Conservation (phyloP, 768 basidiomycete species). For the Fistulinella prunicolor region DNA sequence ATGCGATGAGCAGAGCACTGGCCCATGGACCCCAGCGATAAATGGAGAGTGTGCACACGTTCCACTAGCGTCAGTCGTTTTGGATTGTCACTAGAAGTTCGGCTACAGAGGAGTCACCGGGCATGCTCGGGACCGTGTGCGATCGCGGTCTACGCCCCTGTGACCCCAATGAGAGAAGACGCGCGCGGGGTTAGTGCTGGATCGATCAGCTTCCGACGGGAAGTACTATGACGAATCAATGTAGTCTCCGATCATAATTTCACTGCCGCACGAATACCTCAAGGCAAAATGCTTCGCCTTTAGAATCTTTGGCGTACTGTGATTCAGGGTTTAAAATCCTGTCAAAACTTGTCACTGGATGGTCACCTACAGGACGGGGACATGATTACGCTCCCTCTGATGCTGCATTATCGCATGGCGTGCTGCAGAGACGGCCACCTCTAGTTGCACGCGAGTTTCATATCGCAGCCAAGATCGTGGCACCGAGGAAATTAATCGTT, state of each 20-base stretch:
- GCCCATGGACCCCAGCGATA: slow-evolving; percentile 17
- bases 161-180: slow-evolving; percentile 8
- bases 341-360: slow-evolving; percentile 12
- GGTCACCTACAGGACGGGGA: background rate
- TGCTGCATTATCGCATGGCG: slow-evolving; percentile 9
- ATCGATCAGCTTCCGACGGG: slow-evolving; percentile 26
- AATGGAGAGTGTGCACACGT: slow-evolving; percentile 31
- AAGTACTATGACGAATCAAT: slow-evolving; percentile 29
- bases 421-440: slow-evolving; percentile 6
- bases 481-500: slow-evolving; percentile 27
- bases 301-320: slow-evolving; percentile 31
- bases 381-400: slow-evolving; percentile 11
- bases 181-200: slow-evolving; percentile 20
- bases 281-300: slow-evolving; percentile 29
- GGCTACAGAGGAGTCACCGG: slow-evolving; percentile 16
- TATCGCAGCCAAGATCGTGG: slow-evolving; percentile 18
- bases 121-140: slow-evolving; percentile 22
- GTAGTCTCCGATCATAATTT: slow-evolving; percentile 26
- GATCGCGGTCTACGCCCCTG: slow-evolving; percentile 9
- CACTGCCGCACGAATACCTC: slow-evolving; percentile 32
- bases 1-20: slow-evolving; percentile 13
- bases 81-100: slow-evolving; percentile 30
- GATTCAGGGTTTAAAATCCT: slow-evolving; percentile 31
- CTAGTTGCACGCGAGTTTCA: slow-evolving; percentile 20
- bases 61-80: slow-evolving; percentile 6